A percentile compares a stretch with the other conserved stretches of the same genome.
Evolutionary conservation across 805 yeast genomes (phyloP).

Genomic region (Danielia reshetovae): DNA sequence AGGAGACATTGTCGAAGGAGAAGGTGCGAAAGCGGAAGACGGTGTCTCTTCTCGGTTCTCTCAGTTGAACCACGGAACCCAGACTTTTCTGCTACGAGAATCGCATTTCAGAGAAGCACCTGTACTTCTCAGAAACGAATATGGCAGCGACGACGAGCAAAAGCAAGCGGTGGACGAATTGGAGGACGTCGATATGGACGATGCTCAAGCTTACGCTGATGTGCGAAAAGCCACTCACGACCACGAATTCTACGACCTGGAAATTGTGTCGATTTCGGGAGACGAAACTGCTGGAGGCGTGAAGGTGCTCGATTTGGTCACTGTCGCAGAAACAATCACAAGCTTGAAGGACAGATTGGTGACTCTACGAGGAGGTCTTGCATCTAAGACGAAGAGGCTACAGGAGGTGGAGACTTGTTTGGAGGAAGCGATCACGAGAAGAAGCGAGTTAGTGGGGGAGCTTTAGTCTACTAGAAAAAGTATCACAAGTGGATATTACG

Average conservation of each 20-base stretch:
- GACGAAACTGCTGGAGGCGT: neutral
- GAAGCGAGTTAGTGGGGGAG: too few species aligned
- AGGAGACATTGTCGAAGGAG: neutral
- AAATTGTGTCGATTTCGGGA: slow-evolving; percentile 1
- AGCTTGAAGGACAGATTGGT: too few species aligned
- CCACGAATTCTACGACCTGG: slow-evolving; percentile 4
- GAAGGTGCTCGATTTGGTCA: too few species aligned
- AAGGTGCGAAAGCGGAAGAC: neutral
- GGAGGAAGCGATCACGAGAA: too few species aligned
- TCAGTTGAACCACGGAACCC: neutral
- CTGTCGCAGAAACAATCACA: too few species aligned
- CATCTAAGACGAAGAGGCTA: neutral
- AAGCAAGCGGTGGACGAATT: neutral
- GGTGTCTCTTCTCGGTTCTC: neutral
- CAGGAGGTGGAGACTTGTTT: too few species aligned
- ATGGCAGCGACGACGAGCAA: slow-evolving; percentile 4
- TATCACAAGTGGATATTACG: too few species aligned
- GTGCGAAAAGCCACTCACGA: slow-evolving; percentile 3
- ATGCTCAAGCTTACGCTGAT: slow-evolving; percentile 11
- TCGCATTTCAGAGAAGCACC: slow-evolving; percentile 11
- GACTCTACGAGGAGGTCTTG: too few species aligned
- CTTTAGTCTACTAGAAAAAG: too few species aligned
- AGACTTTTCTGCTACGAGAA: slow-evolving; percentile 9
- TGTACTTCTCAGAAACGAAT: neutral
- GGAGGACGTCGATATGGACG: slow-evolving; percentile 8